These are phyloP conservation scores for Fusarium gaditjirri DNA, from an alignment of 2,329 filamentous ascomycete species.

Conservation along the genomic window DNA sequence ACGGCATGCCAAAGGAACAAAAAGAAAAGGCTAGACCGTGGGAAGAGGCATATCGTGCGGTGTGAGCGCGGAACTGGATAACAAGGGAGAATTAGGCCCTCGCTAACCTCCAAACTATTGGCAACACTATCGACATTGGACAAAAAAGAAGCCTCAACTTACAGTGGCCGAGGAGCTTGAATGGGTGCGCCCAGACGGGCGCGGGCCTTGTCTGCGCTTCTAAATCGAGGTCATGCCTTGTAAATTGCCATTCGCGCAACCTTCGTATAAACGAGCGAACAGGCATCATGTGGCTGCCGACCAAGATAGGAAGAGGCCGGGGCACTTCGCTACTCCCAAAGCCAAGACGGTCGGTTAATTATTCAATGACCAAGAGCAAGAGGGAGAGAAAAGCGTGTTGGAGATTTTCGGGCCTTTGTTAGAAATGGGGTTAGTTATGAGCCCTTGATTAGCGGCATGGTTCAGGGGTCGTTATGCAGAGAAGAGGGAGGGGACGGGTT, in stretches of 20 bases:
- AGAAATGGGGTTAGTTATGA: slow-evolving; percentile 9
- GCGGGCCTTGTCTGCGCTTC: slow-evolving; percentile 21
- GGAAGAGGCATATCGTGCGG: background rate
- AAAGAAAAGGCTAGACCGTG: background rate
- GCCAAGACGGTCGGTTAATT: slow-evolving; percentile 3
- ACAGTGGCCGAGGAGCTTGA: slow-evolving; percentile 18
- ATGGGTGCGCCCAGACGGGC: slow-evolving; percentile 3
- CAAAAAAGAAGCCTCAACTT: background rate
- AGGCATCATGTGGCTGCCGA: background rate
- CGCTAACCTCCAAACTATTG: slow-evolving; percentile 7
- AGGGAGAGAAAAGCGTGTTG: background rate
- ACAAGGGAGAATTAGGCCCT: background rate
- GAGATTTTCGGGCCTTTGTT: slow-evolving; percentile 5
- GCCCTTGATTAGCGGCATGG: slow-evolving; percentile 7
- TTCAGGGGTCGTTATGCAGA: background rate
- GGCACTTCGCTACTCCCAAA: background rate
- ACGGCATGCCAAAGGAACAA: background rate
- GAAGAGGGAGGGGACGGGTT: slow-evolving; percentile 6
- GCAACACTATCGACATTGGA: slow-evolving; percentile 2
- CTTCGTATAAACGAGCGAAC: background rate
- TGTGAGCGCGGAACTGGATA: background rate
- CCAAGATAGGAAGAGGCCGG: slow-evolving; percentile 5
- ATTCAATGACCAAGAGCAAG: background rate
- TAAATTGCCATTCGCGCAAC: slow-evolving; percentile 17
- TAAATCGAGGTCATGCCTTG: slow-evolving; percentile 21